Percentiles rank a stretch among this genome's conserved stretches.
Conservation (phyloP, 1,284 basidiomycete genomes). For the Exobasidium cylindrosporum region DNA sequence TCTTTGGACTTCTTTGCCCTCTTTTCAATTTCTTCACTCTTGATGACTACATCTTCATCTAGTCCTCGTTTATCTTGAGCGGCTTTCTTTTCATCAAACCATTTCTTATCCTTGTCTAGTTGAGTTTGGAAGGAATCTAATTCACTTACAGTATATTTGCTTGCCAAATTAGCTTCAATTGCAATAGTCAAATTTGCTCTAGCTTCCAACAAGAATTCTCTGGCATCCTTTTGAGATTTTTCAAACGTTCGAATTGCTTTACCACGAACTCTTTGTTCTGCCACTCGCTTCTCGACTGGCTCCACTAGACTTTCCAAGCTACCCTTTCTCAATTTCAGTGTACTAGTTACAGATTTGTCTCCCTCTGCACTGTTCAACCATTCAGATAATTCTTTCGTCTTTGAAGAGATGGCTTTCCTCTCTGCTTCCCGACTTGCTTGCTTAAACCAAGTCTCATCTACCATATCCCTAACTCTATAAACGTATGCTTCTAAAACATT, state of each 20-base stretch:
- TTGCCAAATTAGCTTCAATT: constrained; percentile 57
- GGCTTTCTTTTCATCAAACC: constrained; percentile 46
- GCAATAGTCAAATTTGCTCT: constrained; percentile 63
- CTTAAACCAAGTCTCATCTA: constrained; percentile 66
- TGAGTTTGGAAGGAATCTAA: constrained; percentile 42
- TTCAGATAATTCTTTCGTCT: constrained; percentile 68
- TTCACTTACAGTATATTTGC: constrained; percentile 52
- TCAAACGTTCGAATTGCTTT: constrained; percentile 66
- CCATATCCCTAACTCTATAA: constrained; percentile 80
- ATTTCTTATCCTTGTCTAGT: constrained; percentile 42
- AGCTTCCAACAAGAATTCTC: constrained; percentile 77
- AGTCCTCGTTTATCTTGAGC: constrained; percentile 37
- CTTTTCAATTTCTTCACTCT: constrained; percentile 47
- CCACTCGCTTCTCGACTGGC: constrained; percentile 78
- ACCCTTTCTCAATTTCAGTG: constrained; percentile 58
- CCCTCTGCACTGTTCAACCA: constrained; percentile 79
- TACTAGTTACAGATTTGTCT: constrained; percentile 67
- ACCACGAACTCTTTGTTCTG: constrained; percentile 73
- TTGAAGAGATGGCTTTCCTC: constrained; percentile 65
- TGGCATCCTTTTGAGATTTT: constrained; percentile 64
- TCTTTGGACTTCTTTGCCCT: constrained; percentile 44
- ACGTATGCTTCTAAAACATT: constrained; percentile 89
- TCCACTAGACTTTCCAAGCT: constrained; percentile 67
- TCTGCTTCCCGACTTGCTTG: constrained; percentile 73
- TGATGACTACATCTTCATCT: constrained; percentile 48